Base-by-base conservation (phyloP, 1,284 basidiomycete species). In the Apiotrichum veenhuisii region DNA sequence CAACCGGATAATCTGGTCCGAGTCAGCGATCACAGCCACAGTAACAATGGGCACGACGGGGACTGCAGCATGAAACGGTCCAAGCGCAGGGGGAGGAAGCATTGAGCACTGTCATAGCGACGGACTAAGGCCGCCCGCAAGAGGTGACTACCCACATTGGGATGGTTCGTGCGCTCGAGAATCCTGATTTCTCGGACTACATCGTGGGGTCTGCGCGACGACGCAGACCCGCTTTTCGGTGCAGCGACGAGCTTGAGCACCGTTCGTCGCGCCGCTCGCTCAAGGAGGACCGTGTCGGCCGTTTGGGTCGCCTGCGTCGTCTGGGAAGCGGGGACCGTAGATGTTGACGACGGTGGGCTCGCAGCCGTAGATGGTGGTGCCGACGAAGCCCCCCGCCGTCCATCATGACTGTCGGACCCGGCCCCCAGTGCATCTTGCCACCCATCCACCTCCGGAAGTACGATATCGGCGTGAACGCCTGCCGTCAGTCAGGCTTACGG, bases 221-320 rank as follows among this genome's bases (percentile, higher is more conserved):
- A 37, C 17, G 30, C 37, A 8, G 50, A 17, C 2, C 60, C 60
- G 22, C 47, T 33, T 49, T 43, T n/a, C 15, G 50, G 54, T 15
- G 54, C 60, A 5, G 37, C 25, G 27, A 62, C 60, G 34, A 58
- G 27, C 48, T 62, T 62, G n/a, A 53, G 25, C 5, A 54, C 60
- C 2, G 14, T 20, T 4, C 27, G 42, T 1, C 23, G 23, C 37
- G 46, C 38, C 10, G 44, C 44, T 18, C 22, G 26, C 52, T 23
- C 38, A 10, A 60, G 49, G 22, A 54, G 43, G 26, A 50, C 36
- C 0, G 49, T 44, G 33, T 59, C 58, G 17, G n/a, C n/a, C n/a
- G n/a, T n/a, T n/a, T n/a, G n/a, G n/a, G n/a, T n/a, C n/a, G n/a
- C n/a, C n/a, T n/a, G n/a, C n/a, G n/a, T n/a, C n/a, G n/a, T n/a